phyloP scores from a whole-genome alignment of 257 asterid species.

The Solanum lignicaule region DNA sequence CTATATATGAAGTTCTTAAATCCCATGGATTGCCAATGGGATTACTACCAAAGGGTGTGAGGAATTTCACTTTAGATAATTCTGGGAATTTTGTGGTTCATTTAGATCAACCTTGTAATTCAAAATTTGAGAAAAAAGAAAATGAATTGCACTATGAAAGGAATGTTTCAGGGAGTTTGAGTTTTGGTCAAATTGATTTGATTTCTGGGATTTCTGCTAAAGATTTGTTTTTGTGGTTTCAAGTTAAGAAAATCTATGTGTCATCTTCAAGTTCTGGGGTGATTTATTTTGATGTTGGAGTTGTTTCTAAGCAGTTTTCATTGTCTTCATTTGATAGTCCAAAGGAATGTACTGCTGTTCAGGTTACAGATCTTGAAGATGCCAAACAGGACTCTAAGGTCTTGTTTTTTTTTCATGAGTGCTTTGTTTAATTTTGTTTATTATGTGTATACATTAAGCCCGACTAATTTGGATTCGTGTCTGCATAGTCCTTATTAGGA shows the following conservation, averaged over 20 bases:
- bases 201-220: conserved; percentile 82
- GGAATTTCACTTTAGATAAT: conserved; percentile 41
- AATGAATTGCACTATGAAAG: conserved; percentile 65
- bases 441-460: not conserved
- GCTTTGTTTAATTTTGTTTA: not conserved
- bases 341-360: conserved; percentile 65
- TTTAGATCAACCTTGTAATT: conserved; percentile 72
- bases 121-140: conserved; percentile 54
- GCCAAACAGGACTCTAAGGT: conserved; percentile 36
- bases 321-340: conserved; percentile 81
- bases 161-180: conserved; percentile 53
- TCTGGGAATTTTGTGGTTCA: conserved; percentile 64
- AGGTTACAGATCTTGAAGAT: conserved; percentile 36
- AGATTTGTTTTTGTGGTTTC: conserved; percentile 94
- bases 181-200: conserved; percentile 53
- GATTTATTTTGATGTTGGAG: conserved; percentile 90
- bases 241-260: conserved; percentile 77
- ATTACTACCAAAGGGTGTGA: conserved; percentile 78
- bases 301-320: conserved; percentile 90
- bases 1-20: conserved; percentile 59
- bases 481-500: not conserved
- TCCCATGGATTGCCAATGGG: conserved; percentile 80
- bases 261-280: conserved; percentile 84
- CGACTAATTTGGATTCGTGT: not conserved
- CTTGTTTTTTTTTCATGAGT: not conserved